Percentiles rank a stretch among this genome's conserved stretches.
These are phyloP conservation scores for Aureobasidium sp. DNA, from an alignment of 2,329 filamentous ascomycete species.

Conservation along the genomic window DNA sequence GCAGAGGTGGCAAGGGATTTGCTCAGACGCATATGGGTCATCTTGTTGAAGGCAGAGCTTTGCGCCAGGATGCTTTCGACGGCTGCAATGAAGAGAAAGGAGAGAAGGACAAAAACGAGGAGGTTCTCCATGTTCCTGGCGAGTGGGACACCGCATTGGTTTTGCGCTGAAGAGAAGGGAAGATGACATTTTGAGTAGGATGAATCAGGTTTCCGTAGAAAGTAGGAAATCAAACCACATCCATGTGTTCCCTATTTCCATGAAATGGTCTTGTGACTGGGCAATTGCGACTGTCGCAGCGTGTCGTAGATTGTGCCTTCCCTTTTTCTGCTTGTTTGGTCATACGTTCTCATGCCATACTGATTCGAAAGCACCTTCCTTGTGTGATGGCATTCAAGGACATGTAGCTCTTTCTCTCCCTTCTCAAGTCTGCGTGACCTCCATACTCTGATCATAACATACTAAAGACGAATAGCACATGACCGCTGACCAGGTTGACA, in stretches of 20 bases:
- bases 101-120: no score
- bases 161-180: neutral
- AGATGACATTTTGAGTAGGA: neutral
- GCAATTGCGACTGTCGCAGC: neutral
- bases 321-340: neutral
- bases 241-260: neutral
- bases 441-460: no score
- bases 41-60: neutral
- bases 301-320: neutral
- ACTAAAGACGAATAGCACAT: no score
- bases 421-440: no score
- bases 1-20: neutral
- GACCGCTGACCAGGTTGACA: no score
- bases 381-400: no score
- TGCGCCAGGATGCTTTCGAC: neutral
- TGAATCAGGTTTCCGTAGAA: neutral
- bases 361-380: neutral
- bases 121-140: no score
- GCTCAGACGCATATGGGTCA: slow-evolving; percentile 1
- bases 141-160: neutral
- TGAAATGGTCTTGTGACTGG: neutral
- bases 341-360: neutral
- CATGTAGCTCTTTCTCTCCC: neutral
- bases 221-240: neutral
- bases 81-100: neutral